phyloP scores from a whole-genome alignment of 192 early-diverging fungal genomes.

The Mortierella alpina region DNA sequence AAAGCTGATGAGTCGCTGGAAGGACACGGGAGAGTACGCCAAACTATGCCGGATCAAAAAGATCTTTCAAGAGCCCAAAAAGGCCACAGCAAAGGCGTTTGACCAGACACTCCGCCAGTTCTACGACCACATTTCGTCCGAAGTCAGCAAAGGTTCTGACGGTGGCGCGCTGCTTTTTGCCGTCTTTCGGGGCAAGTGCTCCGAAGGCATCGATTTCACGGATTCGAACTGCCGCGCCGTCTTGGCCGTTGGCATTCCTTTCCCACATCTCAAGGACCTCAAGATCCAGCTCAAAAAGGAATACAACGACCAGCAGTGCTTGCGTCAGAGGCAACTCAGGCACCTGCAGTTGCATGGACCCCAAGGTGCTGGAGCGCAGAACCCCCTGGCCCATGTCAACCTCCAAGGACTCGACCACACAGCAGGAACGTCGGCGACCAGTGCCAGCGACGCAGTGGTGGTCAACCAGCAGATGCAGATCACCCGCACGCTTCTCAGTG shows the following conservation, averaged over 20 bases:
- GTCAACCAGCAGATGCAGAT: not conserved
- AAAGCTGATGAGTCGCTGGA: constrained; percentile 23
- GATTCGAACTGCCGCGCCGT: constrained; percentile 76
- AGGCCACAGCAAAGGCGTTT: constrained; percentile 27
- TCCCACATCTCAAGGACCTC: constrained; percentile 60
- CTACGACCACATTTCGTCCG: constrained; percentile 55
- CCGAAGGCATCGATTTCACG: constrained; percentile 81
- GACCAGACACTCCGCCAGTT: constrained; percentile 56
- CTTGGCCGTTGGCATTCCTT: constrained; percentile 73
- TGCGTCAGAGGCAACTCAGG: not conserved
- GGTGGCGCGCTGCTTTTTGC: constrained; percentile 73
- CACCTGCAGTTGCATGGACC: not conserved
- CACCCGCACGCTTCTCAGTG: constrained; percentile 40
- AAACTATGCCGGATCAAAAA: constrained; percentile 17
- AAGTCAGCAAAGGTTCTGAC: constrained; percentile 11
- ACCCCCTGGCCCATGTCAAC: constrained; percentile 5
- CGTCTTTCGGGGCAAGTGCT: constrained; percentile 79
- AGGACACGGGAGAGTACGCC: constrained; percentile 14
- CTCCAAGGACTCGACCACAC: constrained; percentile 31
- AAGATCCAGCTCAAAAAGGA: constrained; percentile 63
- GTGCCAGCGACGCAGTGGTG: not conserved
- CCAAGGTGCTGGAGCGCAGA: not conserved
- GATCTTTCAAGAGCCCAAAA: constrained; percentile 22
- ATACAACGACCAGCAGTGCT: constrained; percentile 42
- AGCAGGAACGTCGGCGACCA: not conserved